Percentiles rank a stretch among this genome's conserved stretches.
These are phyloP conservation scores for Vaccinium darrowii DNA, from an alignment of 148 eudicot genomes.

Conservation along the genomic window DNA sequence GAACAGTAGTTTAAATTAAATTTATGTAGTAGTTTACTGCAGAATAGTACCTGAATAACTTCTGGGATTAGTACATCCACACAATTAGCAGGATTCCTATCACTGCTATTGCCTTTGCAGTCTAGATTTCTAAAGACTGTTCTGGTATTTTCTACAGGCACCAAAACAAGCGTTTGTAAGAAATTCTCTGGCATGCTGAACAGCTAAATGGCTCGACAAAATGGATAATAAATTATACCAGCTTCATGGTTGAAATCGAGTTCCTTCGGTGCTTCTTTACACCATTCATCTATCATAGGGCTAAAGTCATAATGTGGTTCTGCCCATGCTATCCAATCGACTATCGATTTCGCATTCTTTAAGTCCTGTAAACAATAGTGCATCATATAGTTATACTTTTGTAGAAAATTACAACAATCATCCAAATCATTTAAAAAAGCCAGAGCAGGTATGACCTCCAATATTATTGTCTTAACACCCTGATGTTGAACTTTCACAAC, in stretches of 20 bases:
- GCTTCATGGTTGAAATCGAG: slow-evolving; percentile 93
- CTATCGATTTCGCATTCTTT: slow-evolving; percentile 91
- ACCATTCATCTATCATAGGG: slow-evolving; percentile 99
- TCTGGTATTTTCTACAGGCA: slow-evolving; percentile 82
- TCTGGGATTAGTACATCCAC: slow-evolving; percentile 88
- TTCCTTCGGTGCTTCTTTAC: slow-evolving; percentile 95
- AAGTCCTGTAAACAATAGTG: slow-evolving; percentile 53
- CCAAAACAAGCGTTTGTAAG: slow-evolving; percentile 21
- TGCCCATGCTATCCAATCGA: slow-evolving; percentile 99
- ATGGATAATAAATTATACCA: slow-evolving; percentile 42
- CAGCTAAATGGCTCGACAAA: slow-evolving; percentile 7
- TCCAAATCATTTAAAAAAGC: slow-evolving; percentile 16
- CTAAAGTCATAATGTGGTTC: slow-evolving; percentile 96
- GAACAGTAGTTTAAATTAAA: slow-evolving; percentile 1
- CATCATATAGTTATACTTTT: slow-evolving; percentile 21
- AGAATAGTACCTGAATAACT: slow-evolving; percentile 73
- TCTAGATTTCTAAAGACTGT: slow-evolving; percentile 80
- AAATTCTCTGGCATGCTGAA: neutral
- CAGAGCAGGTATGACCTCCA: slow-evolving; percentile 58
- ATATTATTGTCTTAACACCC: slow-evolving; percentile 74
- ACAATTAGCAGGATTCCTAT: slow-evolving; percentile 35
- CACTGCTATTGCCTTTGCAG: slow-evolving; percentile 47
- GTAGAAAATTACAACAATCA: slow-evolving; percentile 13
- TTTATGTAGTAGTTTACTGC: neutral
- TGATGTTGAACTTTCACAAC: slow-evolving; percentile 97